These are phyloP conservation scores for Lepidium campestre DNA, from an alignment of 441 rosid genomes.

Conservation along the genomic window DNA sequence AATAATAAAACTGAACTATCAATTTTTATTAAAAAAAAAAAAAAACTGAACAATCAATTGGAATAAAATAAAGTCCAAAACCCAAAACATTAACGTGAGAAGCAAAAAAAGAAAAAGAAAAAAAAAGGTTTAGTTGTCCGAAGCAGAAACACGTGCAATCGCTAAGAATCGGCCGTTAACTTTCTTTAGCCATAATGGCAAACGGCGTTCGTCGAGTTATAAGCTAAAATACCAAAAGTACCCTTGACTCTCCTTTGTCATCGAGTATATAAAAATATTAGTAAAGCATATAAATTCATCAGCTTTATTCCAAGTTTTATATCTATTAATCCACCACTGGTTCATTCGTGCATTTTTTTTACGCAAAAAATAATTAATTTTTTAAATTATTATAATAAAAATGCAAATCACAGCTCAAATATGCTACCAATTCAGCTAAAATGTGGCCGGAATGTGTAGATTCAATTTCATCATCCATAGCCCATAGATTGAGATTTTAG, in stretches of 20 bases:
- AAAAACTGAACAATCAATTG: background rate
- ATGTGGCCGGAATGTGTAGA: constrained; percentile 12
- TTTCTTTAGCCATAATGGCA: background rate
- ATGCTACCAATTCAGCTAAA: constrained; percentile 23
- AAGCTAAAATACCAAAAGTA: background rate
- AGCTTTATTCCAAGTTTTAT: constrained; percentile 21
- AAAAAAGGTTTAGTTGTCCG: constrained; percentile 12
- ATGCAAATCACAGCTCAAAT: constrained; percentile 16
- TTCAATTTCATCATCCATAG: constrained; percentile 9
- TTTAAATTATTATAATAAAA: too few relatives aligned
- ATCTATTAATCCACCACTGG: constrained; percentile 22
- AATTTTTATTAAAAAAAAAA: too few relatives aligned
- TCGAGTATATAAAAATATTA: background rate
- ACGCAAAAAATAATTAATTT: too few relatives aligned
- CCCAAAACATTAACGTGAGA: constrained; percentile 2
- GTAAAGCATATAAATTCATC: constrained; percentile 17
- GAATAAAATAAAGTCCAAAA: constrained; percentile 6
- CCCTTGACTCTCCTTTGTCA: constrained; percentile 5
- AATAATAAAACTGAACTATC: too few relatives aligned
- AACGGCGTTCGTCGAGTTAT: constrained; percentile 5
- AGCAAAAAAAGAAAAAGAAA: background rate
- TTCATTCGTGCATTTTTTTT: constrained; percentile 27
- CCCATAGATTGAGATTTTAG: background rate
- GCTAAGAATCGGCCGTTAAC: constrained; percentile 18
- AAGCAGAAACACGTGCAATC: constrained; percentile 23